Evolutionary conservation across 768 basidiomycete genomes (phyloP).

Genomic region (Daedaleopsis nitida): DNA sequence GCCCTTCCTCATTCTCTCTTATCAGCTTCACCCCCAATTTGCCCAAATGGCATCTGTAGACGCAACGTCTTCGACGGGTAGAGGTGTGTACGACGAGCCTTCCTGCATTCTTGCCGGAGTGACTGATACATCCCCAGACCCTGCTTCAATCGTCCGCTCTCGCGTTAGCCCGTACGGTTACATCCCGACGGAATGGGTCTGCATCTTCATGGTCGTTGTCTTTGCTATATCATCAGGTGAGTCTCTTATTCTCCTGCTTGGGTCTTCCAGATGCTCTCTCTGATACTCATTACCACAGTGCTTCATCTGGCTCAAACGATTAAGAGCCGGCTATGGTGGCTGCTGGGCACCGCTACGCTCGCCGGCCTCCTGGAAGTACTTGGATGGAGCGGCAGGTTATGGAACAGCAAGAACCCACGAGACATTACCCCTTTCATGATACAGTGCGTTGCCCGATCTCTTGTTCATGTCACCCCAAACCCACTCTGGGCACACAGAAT

Average conservation of each 20-base stretch:
- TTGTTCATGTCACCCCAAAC: background rate
- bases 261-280: background rate
- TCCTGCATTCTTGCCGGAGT: too few species aligned
- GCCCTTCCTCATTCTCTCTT: too few species aligned
- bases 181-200: conserved; percentile 39
- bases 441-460: conserved; percentile 33
- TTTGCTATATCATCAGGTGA: conserved; percentile 34
- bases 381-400: conserved; percentile 41
- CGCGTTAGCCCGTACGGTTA: conserved; percentile 34
- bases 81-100: too few species aligned
- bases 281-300: conserved; percentile 6
- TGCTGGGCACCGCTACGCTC: conserved; percentile 34
- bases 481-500: conserved; percentile 37
- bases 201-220: conserved; percentile 38
- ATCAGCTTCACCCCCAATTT: too few species aligned
- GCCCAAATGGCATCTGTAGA: too few species aligned
- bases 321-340: conserved; percentile 36
- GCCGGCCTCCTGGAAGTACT: conserved; percentile 38
- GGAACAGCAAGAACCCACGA: conserved; percentile 32
- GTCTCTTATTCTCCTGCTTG: too few species aligned
- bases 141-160: background rate
- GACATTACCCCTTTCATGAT: conserved; percentile 40
- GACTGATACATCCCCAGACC: too few species aligned
- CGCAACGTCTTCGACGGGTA: too few species aligned
- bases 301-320: conserved; percentile 32